Percentiles rank a stretch among this genome's conserved stretches.
phyloP scores from a whole-genome alignment of 164 flowering plant species.

The Echeveria elegans region DNA sequence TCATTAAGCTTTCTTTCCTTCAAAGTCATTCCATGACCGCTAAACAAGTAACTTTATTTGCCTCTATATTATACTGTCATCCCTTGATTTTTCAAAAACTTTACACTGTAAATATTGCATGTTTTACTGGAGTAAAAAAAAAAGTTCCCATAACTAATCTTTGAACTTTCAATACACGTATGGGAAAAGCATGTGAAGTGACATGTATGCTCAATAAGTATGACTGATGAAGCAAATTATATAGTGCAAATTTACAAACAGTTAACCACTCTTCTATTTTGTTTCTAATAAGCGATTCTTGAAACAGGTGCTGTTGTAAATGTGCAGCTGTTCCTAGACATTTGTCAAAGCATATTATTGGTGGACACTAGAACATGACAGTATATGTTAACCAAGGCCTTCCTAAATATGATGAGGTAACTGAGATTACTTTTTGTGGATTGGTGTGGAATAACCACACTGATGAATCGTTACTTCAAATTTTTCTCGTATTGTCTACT shows the following conservation, averaged over 20 bases:
- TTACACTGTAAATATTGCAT: background rate
- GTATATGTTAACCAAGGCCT: constrained; percentile 26
- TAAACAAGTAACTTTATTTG: too few species aligned
- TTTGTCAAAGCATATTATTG: constrained; percentile 63
- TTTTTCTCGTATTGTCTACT: background rate
- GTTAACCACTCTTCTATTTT: background rate
- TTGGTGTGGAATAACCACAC: background rate
- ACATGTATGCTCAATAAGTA: background rate
- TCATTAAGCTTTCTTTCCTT: too few species aligned
- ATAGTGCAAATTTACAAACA: too few species aligned
- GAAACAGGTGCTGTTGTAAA: constrained; percentile 81
- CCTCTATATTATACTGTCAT: background rate
- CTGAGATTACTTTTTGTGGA: background rate
- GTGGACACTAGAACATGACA: constrained; percentile 83
- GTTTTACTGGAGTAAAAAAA: background rate
- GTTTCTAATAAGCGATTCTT: constrained; percentile 34
- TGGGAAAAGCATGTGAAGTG: background rate
- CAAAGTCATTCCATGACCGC: too few species aligned
- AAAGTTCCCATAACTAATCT: background rate
- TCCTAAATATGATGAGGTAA: background rate
- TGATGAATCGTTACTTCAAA: background rate
- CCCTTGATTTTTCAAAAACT: background rate
- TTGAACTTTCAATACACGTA: background rate
- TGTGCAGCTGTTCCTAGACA: constrained; percentile 71
- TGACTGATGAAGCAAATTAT: too few species aligned